A percentile compares a stretch with the other conserved stretches of the same genome.
phyloP scores from a whole-genome alignment of 768 basidiomycete species.

The Suillus luteus region DNA sequence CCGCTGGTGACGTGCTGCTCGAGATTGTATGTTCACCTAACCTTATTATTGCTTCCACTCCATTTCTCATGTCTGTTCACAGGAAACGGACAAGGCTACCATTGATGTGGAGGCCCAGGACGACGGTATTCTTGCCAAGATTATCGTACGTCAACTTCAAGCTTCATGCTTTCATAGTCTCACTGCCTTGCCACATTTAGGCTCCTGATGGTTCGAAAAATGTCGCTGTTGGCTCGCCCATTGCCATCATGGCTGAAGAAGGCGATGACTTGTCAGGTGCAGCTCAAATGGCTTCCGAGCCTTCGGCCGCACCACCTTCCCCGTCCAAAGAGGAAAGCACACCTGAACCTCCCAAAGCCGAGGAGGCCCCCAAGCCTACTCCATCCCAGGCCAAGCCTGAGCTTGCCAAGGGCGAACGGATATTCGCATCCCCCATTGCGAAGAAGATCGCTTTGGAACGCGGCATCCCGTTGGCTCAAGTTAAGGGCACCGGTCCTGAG shows the following conservation, averaged over 20 bases:
- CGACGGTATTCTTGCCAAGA: slow-evolving; percentile 95
- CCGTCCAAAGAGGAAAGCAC: slow-evolving; percentile 37
- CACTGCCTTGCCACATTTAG: slow-evolving; percentile 41
- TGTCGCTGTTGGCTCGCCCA: slow-evolving; percentile 82
- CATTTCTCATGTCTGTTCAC: slow-evolving; percentile 16
- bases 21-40: slow-evolving; percentile 72
- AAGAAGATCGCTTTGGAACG: slow-evolving; percentile 96
- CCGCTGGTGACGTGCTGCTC: slow-evolving; percentile 90
- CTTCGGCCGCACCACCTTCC: slow-evolving; percentile 40
- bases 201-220: slow-evolving; percentile 83
- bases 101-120: slow-evolving; percentile 99
- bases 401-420: slow-evolving; percentile 69
- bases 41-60: slow-evolving; percentile 11
- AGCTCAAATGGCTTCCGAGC: slow-evolving; percentile 68
- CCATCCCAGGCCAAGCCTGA: slow-evolving; percentile 43
- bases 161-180: not conserved
- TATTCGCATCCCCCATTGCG: slow-evolving; percentile 94
- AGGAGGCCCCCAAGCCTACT: slow-evolving; percentile 37
- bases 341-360: slow-evolving; percentile 45
- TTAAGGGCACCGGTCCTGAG: slow-evolving; percentile 92
- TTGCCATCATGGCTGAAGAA: slow-evolving; percentile 92
- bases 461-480: slow-evolving; percentile 84
- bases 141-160: slow-evolving; percentile 65
- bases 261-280: slow-evolving; percentile 92
- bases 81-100: slow-evolving; percentile 99